phyloP scores from a whole-genome alignment of 768 basidiomycete genomes.

The Boletus rex-veris region DNA sequence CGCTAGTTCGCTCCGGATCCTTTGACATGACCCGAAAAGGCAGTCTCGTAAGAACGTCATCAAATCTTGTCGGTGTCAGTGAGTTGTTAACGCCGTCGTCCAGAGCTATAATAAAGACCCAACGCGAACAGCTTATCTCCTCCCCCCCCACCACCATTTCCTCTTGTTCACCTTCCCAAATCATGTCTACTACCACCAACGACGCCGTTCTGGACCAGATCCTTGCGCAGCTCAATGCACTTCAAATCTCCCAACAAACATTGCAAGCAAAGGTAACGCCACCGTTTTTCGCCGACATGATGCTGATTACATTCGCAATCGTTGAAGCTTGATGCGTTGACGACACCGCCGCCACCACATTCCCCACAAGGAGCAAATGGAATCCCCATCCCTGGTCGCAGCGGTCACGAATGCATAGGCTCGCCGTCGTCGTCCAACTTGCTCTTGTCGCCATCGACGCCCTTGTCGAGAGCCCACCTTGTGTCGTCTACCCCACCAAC shows the following conservation, averaged over 20 bases:
- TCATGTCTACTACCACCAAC: slow-evolving; percentile 28
- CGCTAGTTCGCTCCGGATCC: neutral
- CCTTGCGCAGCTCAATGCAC: slow-evolving; percentile 61
- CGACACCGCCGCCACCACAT: slow-evolving; percentile 27
- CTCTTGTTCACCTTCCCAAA: neutral
- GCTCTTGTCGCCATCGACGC: slow-evolving; percentile 30
- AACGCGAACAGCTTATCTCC: slow-evolving; percentile 1
- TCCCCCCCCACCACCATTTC: slow-evolving; percentile 9
- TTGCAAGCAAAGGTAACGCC: slow-evolving; percentile 69
- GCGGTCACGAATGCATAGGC: slow-evolving; percentile 4
- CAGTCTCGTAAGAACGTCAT: neutral
- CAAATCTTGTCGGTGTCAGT: neutral
- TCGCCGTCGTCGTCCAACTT: slow-evolving; percentile 25
- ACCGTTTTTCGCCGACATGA: neutral
- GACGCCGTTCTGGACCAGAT: slow-evolving; percentile 72
- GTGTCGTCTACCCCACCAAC: slow-evolving; percentile 27
- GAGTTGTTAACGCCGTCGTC: neutral
- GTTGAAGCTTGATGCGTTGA: slow-evolving; percentile 49
- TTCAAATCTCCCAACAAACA: slow-evolving; percentile 73
- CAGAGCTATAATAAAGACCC: slow-evolving; percentile 7
- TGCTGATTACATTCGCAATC: neutral
- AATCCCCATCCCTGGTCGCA: slow-evolving; percentile 26
- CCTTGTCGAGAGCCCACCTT: slow-evolving; percentile 24
- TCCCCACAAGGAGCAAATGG: slow-evolving; percentile 26
- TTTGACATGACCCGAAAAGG: neutral